Evolutionary conservation across 2,329 filamentous ascomycete genomes (phyloP).

Genomic region (Hymenoscyphus scutula): DNA sequence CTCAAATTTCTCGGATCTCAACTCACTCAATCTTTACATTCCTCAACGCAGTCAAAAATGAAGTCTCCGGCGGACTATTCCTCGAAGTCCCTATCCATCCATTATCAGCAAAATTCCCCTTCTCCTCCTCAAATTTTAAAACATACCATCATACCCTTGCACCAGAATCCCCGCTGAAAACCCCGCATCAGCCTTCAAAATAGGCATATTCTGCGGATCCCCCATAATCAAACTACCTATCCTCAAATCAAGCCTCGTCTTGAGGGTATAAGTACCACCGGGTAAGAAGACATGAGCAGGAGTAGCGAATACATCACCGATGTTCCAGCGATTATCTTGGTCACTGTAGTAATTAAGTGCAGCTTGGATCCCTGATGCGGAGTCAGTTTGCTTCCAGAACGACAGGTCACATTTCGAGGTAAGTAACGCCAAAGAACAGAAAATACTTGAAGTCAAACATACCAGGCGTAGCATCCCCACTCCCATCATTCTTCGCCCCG

Average conservation of each 20-base stretch:
- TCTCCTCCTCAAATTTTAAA: neutral
- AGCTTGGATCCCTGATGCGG: conserved; percentile 59
- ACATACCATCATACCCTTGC: conserved; percentile 27
- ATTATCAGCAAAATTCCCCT: neutral
- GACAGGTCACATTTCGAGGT: too few species aligned
- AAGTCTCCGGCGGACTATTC: neutral
- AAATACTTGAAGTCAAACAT: too few species aligned
- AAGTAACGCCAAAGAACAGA: too few species aligned
- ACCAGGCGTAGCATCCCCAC: conserved; percentile 56
- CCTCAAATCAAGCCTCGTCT: neutral
- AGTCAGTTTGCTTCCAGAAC: too few species aligned
- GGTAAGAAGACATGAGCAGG: conserved; percentile 8
- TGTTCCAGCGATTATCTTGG: neutral
- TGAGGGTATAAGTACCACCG: neutral
- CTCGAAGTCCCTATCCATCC: neutral
- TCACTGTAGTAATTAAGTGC: conserved; percentile 51
- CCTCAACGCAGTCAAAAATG: neutral
- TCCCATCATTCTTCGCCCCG: conserved; percentile 63
- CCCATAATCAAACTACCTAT: conserved; percentile 56
- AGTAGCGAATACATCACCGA: neutral
- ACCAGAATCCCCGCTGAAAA: conserved; percentile 46
- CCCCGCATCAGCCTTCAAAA: conserved; percentile 65
- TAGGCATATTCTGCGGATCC: conserved; percentile 67
- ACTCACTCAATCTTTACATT: neutral
- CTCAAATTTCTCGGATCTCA: neutral